Evolutionary conservation across 2,329 filamentous ascomycete genomes (phyloP), one percentile per base, ranked within the genome.

Genomic region (Diaporthe nobilis): DNA sequence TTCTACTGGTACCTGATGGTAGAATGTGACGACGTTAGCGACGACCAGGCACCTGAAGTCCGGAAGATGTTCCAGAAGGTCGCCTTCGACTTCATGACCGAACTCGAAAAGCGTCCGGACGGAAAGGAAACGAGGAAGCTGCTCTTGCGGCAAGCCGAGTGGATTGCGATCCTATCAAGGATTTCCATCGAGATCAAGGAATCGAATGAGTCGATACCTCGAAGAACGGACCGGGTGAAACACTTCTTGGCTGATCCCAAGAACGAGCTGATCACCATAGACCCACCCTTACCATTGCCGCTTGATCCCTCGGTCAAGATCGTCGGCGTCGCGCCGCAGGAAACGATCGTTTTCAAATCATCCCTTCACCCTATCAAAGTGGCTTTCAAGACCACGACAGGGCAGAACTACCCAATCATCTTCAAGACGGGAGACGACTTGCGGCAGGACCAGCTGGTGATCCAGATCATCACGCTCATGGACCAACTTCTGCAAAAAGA

Each of bases 1-100:
- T 91, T 99, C 72, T 95, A 98, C 83, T 99, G 97, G 97, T 99
- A 98, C 83, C 89, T 99, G 3, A 98, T 98, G 92, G 97, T 99
- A 1, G 97, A 99, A 85, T 97, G 96, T 79, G 95, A 97, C 79
- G 96, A 98, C 82, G 88, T 89, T 76, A 95, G 94, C 78, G 91
- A 92, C 4, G 93, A 95, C 58, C 94, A 96, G 79, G 90, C 92
- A 31, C 88, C 91, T 6, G 92, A 93, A 74, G 94, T 96, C 81
- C 93, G 94, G 61, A 94, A 94, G 77, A 92, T 98, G 25, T 99
- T 98, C 84, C 93, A 94, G 39, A 95, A 96, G 80, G 94, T 99
- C 12, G 96, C 97, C 76, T 99, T 95, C 81, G 95, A 98, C 81
- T 99, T 98, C 83, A 98, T 98, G 95, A 88, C 91, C 8, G 94